These are phyloP conservation scores for Allium sativum DNA, from an alignment of 106 monocot species.

Conservation along the genomic window DNA sequence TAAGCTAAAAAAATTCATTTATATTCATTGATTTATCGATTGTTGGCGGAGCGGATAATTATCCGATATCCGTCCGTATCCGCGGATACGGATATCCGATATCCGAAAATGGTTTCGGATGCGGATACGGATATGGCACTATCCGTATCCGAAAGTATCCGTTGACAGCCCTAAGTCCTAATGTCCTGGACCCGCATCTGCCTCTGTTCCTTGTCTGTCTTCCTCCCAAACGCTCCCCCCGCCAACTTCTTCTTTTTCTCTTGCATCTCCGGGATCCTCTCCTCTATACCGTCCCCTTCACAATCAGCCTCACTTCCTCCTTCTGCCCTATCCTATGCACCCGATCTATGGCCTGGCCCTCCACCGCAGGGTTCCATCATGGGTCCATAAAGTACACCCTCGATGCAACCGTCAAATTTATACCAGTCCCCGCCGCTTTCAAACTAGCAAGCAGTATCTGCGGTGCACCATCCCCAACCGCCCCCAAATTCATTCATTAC, in stretches of 20 bases:
- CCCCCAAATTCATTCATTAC: slow-evolving; percentile 63
- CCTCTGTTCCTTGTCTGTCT: slow-evolving; percentile 36
- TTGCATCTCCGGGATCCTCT: slow-evolving; percentile 74
- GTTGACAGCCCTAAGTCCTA: no score
- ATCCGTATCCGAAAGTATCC: no score
- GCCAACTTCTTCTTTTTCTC: slow-evolving; percentile 68
- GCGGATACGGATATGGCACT: no score
- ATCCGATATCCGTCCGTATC: no score
- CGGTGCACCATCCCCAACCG: slow-evolving; percentile 20
- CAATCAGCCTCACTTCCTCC: slow-evolving; percentile 77
- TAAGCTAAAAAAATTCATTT: no score
- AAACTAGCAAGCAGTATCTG: slow-evolving; percentile 72
- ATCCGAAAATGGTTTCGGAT: no score
- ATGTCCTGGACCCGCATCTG: slow-evolving; percentile 59
- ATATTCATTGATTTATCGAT: no score
- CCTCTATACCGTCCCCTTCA: slow-evolving; percentile 74
- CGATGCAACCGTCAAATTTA: slow-evolving; percentile 80
- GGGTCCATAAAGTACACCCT: slow-evolving; percentile 86
- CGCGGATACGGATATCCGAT: no score
- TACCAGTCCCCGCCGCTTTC: slow-evolving; percentile 71
- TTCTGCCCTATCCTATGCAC: slow-evolving; percentile 92
- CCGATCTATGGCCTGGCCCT: slow-evolving; percentile 98
- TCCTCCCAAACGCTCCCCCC: slow-evolving; percentile 54
- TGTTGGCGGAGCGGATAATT: no score
- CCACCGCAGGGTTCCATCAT: slow-evolving; percentile 96